Base-by-base conservation (phyloP, 805 yeast genomes). In the Debaryomyces prosopidis region DNA sequence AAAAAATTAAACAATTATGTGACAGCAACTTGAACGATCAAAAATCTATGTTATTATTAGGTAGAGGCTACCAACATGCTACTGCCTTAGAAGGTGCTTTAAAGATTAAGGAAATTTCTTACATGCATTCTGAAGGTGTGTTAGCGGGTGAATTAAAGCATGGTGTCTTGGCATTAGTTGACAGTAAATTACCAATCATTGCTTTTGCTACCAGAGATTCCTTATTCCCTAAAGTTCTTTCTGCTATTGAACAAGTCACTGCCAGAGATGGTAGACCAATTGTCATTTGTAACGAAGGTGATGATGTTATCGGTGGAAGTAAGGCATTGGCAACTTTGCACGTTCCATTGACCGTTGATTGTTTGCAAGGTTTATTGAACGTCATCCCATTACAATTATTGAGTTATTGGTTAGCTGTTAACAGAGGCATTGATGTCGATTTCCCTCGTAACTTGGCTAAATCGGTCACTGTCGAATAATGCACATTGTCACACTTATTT, bases 61-160 rank as follows among this genome's bases (percentile, higher is more conserved):
- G 99, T 49, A 87, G 99, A 73, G 99, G 99, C 43, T 91, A 88
- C 73, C 99, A 94, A 73, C 85, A 79, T 68, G 99, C 99, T 11
- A 85, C 96, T 52, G 98, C 99, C 18, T 78, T 94, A 59, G 99
- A 94, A 73, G 99, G 99, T 65, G 99, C 99, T 10, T 81, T 94
- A 62, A 94, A 94, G 75, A 92, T 94, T 66, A 94, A 94, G 74
- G 99, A 94, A 71, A 94, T 94, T 51, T 92, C 98, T 2, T 94
- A 94, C 69, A 94, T 94, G 89, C 99, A 94, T 68, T 89, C 97
- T 16, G 99, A 94, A 75, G 99, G 99, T 76, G 96, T 94, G 43
- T 82, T 94, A 54, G 99, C 99, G 17, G 99, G 99, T 68, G 99
- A 94, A 73, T 82, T 94, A 71, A 94, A 94, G 70, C 99, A 94